These are phyloP conservation scores for Colletotrichum nymphaeae DNA, from an alignment of 2,329 filamentous ascomycete species.

Conservation along the genomic window DNA sequence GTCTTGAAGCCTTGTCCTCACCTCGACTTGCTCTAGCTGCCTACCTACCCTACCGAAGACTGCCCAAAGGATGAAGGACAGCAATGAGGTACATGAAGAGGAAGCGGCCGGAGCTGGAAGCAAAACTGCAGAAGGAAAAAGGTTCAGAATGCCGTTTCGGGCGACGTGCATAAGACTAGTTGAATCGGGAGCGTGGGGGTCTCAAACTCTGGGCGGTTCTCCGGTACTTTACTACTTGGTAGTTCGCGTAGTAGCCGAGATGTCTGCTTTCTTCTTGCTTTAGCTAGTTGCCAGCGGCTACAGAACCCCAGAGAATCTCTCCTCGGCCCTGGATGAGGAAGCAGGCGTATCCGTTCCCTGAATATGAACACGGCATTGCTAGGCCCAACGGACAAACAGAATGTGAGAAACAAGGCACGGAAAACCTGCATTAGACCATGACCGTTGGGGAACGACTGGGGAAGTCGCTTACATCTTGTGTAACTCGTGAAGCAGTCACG, in stretches of 20 bases:
- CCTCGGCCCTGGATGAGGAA: no score
- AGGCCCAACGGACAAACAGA: neutral
- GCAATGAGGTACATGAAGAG: neutral
- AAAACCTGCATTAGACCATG: neutral
- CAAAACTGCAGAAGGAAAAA: slow-evolving; percentile 5
- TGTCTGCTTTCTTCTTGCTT: neutral
- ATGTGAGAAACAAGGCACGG: neutral
- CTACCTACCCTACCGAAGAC: no score
- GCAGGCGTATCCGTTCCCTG: no score
- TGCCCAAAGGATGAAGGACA: neutral
- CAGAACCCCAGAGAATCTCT: neutral
- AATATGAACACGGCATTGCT: no score
- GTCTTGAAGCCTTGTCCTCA: neutral
- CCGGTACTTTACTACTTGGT: neutral
- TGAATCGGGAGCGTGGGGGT: slow-evolving; percentile 27
- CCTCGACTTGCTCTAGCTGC: no score
- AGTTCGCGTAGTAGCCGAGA: neutral
- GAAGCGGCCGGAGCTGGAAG: neutral
- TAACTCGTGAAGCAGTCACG: neutral
- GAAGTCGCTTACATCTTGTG: neutral
- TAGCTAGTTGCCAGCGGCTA: neutral
- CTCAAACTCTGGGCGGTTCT: neutral
- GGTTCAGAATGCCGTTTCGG: slow-evolving; percentile 24
- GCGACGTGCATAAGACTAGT: slow-evolving; percentile 30
- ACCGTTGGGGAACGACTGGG: neutral